Conservation (phyloP, 441 rosid genomes). For the Gossypium davidsonii region DNA sequence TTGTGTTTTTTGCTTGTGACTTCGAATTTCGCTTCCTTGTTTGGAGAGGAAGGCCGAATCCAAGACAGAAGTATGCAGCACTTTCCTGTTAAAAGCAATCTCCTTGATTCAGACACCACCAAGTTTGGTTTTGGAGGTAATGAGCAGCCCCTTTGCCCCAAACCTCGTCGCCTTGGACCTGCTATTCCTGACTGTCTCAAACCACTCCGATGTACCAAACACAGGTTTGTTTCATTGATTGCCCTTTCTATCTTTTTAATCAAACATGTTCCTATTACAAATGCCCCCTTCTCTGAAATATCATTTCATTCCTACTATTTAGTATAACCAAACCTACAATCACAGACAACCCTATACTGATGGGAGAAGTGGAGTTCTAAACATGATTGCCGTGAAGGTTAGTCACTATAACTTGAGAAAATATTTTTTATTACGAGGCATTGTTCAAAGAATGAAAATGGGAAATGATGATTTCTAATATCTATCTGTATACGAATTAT, state of each 20-base stretch:
- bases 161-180: conserved; percentile 58
- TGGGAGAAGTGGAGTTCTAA: conserved; percentile 36
- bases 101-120: conserved; percentile 26
- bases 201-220: conserved; percentile 46
- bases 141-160: conserved; percentile 53
- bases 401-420: too few species aligned
- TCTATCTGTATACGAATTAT: neutral
- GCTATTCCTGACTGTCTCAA: conserved; percentile 50
- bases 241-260: neutral
- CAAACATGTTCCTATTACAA: too few species aligned
- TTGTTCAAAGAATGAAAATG: too few species aligned
- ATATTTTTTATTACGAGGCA: too few species aligned
- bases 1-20: conserved; percentile 11
- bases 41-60: neutral
- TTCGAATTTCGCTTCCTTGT: conserved; percentile 6
- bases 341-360: conserved; percentile 38
- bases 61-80: conserved; percentile 38
- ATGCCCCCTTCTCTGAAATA: neutral
- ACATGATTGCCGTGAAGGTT: conserved; percentile 43
- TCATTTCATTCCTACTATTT: neutral
- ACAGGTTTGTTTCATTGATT: conserved; percentile 31
- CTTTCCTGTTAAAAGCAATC: conserved; percentile 32
- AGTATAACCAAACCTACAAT: too few species aligned
- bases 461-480: neutral
- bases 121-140: conserved; percentile 14